Conservation (phyloP, 768 basidiomycete genomes). For the Russula olivacea region DNA sequence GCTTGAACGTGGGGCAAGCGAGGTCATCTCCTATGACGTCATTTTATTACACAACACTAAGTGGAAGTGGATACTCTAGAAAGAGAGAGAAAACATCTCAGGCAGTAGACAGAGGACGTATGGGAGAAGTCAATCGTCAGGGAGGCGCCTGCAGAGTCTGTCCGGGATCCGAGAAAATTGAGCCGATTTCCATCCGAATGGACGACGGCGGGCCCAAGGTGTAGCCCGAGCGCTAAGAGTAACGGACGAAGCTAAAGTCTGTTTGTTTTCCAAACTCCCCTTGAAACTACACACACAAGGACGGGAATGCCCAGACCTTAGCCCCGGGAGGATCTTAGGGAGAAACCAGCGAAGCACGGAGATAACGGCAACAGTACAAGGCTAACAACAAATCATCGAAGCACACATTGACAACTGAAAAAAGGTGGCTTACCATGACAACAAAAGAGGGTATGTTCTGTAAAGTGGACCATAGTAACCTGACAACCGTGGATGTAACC, state of each 20-base stretch:
- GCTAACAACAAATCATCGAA: slow-evolving; percentile 6
- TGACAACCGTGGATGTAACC: neutral
- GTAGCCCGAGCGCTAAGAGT: neutral
- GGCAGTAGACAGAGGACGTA: neutral
- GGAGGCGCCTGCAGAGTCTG: slow-evolving; percentile 14
- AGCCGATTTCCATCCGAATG: slow-evolving; percentile 1
- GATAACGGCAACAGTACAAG: slow-evolving; percentile 4
- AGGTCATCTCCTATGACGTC: slow-evolving; percentile 11
- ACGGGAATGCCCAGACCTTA: neutral
- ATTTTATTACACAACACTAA: neutral
- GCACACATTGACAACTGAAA: neutral
- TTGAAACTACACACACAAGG: neutral
- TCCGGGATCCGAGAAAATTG: slow-evolving; percentile 24
- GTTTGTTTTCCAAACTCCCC: neutral
- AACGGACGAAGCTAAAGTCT: neutral
- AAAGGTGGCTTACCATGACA: slow-evolving; percentile 10
- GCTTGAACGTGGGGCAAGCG: slow-evolving; percentile 2
- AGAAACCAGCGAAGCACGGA: slow-evolving; percentile 10
- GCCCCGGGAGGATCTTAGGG: neutral
- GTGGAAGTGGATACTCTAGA: too few relatives aligned
- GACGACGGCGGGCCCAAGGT: slow-evolving; percentile 1
- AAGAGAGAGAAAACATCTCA: neutral
- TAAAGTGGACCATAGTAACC: slow-evolving; percentile 13
- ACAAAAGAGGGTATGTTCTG: slow-evolving; percentile 7
- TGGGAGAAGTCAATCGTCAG: neutral